Percentiles rank a stretch among this genome's conserved stretches.
Evolutionary conservation across 331 rosid genomes (phyloP).

Genomic region (Acacia concinna): DNA sequence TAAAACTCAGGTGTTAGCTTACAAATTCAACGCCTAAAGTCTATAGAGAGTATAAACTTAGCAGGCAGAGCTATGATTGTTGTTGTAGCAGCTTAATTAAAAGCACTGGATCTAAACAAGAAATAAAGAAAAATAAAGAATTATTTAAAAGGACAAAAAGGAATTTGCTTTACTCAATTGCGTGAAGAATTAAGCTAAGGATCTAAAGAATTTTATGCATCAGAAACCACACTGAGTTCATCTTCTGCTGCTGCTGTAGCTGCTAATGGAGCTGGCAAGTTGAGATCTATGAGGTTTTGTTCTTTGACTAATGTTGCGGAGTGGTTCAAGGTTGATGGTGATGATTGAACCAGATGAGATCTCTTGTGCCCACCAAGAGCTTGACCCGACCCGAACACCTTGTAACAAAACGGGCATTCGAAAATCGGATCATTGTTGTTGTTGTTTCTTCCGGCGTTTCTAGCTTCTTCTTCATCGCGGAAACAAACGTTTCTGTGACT

Average conservation of each 20-base stretch:
- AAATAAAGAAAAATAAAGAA: neutral
- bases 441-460: slow-evolving; percentile 14
- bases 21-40: slow-evolving; percentile 22
- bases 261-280: slow-evolving; percentile 56
- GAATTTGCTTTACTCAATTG: slow-evolving; percentile 22
- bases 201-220: slow-evolving; percentile 38
- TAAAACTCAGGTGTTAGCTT: slow-evolving; percentile 11
- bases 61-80: slow-evolving; percentile 29
- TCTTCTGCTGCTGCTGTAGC: slow-evolving; percentile 41
- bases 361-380: slow-evolving; percentile 96
- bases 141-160: neutral
- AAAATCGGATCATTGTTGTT: slow-evolving; percentile 47
- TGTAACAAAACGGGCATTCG: slow-evolving; percentile 76
- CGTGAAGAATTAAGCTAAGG: neutral
- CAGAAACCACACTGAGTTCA: slow-evolving; percentile 61
- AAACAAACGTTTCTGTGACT: slow-evolving; percentile 60
- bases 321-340: slow-evolving; percentile 18
- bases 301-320: slow-evolving; percentile 21
- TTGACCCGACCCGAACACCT: slow-evolving; percentile 89
- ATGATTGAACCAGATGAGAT: slow-evolving; percentile 55
- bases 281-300: slow-evolving; percentile 75
- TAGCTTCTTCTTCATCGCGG: slow-evolving; percentile 20
- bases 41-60: neutral
- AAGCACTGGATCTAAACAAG: slow-evolving; percentile 37
- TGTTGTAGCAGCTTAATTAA: slow-evolving; percentile 25